A percentile compares a stretch with the other conserved stretches of the same genome.
phyloP scores from a whole-genome alignment of 2,329 filamentous ascomycete genomes.

The Aspergillus pseudonomiae region DNA sequence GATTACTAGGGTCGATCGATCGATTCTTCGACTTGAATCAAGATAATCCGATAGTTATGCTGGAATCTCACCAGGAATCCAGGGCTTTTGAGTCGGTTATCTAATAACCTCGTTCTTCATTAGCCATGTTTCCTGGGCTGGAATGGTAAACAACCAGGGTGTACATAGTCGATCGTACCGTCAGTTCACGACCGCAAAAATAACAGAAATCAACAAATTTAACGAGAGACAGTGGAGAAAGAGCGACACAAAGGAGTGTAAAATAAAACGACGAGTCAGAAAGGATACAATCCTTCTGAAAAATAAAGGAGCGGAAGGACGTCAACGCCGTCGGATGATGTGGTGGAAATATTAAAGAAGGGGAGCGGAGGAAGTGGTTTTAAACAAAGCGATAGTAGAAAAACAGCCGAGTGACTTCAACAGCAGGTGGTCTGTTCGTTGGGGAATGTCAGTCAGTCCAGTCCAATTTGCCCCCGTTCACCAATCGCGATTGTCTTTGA shows the following conservation, averaged over 20 bases:
- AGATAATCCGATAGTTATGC: slow-evolving; percentile 1
- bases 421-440: slow-evolving; percentile 10
- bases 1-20: slow-evolving; percentile 1
- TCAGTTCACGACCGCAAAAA: background rate
- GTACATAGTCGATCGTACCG: background rate
- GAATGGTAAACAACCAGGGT: background rate
- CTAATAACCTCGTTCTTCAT: background rate
- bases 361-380: slow-evolving; percentile 6
- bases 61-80: slow-evolving; percentile 8
- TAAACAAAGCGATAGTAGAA: slow-evolving; percentile 12
- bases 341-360: slow-evolving; percentile 5
- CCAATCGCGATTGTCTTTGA: slow-evolving; percentile 6
- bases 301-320: slow-evolving; percentile 18
- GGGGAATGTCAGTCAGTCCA: background rate
- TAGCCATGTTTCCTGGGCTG: background rate
- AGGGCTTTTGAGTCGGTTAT: slow-evolving; percentile 7
- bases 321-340: slow-evolving; percentile 14
- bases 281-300: slow-evolving; percentile 10
- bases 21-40: slow-evolving; percentile 5
- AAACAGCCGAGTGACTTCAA: slow-evolving; percentile 6
- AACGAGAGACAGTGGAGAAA: slow-evolving; percentile 13
- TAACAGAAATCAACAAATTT: background rate
- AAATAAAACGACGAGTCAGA: background rate
- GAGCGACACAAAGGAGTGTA: background rate
- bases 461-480: background rate